These are phyloP conservation scores for Talaromyces marneffei DNA, from an alignment of 2,329 filamentous ascomycete species.

Conservation along the genomic window DNA sequence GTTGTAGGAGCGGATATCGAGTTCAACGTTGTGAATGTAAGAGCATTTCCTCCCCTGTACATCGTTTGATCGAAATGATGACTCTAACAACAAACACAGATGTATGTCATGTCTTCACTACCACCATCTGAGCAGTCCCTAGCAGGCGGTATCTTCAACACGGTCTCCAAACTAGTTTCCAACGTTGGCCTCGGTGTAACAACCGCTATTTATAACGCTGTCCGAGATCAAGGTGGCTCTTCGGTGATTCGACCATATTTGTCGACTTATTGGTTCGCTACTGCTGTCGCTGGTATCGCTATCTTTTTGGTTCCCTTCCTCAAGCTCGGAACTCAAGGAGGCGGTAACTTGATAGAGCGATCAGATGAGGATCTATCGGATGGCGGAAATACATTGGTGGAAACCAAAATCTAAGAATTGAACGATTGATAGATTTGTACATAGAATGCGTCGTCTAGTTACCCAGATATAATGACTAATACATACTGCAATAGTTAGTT, in stretches of 20 bases:
- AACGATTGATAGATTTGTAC: neutral
- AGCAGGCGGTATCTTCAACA: constrained; percentile 64
- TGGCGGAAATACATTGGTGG: neutral
- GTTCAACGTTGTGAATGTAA: constrained; percentile 63
- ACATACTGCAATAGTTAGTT: neutral
- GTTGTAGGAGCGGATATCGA: constrained; percentile 64
- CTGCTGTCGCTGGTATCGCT: constrained; percentile 23
- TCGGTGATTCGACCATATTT: constrained; percentile 25
- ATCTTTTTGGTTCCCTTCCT: constrained; percentile 27
- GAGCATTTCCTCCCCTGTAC: constrained; percentile 19
- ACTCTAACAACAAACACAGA: constrained; percentile 33
- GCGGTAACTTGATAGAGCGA: neutral
- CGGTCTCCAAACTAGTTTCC: constrained; percentile 55
- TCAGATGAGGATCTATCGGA: constrained; percentile 3
- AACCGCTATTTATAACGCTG: constrained; percentile 44
- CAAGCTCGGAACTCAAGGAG: constrained; percentile 26
- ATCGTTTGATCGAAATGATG: neutral
- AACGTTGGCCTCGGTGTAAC: constrained; percentile 58
- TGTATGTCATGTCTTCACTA: constrained; percentile 64
- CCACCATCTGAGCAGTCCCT: constrained; percentile 59
- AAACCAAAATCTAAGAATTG: neutral
- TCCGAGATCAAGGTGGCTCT: constrained; percentile 18
- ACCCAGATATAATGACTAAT: neutral
- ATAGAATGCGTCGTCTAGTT: neutral
- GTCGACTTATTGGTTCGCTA: constrained; percentile 27